phyloP scores from a whole-genome alignment of 495 filamentous ascomycete species.

The Penicillium bovifimosum region DNA sequence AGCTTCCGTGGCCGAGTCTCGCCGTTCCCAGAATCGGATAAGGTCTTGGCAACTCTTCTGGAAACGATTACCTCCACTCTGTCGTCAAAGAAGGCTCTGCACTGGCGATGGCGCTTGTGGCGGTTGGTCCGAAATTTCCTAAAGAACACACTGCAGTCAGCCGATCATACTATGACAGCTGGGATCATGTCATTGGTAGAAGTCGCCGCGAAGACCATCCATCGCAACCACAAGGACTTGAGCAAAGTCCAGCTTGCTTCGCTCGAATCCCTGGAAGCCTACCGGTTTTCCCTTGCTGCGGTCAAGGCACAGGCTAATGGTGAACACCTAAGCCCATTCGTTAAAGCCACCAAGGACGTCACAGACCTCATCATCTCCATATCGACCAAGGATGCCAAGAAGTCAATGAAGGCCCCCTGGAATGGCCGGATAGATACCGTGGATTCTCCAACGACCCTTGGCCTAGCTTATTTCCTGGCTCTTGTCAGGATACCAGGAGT shows the following conservation, averaged over 20 bases:
- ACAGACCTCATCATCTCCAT: slow-evolving; percentile 27
- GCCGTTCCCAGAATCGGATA: slow-evolving; percentile 21
- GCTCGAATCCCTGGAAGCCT: slow-evolving; percentile 40
- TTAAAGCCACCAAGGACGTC: slow-evolving; percentile 24
- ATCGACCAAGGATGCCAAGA: slow-evolving; percentile 23
- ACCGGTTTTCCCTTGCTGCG: slow-evolving; percentile 31
- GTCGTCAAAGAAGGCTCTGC: slow-evolving; percentile 32
- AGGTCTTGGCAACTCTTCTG: slow-evolving; percentile 21
- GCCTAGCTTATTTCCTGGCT: slow-evolving; percentile 33
- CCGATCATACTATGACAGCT: slow-evolving; percentile 14
- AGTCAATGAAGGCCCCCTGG: slow-evolving; percentile 34
- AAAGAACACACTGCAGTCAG: slow-evolving; percentile 25
- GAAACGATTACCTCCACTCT: slow-evolving; percentile 29
- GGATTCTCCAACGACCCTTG: slow-evolving; percentile 26
- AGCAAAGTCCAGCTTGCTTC: slow-evolving; percentile 20
- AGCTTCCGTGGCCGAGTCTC: slow-evolving; percentile 27
- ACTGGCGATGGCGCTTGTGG: slow-evolving; percentile 48
- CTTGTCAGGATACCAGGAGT: slow-evolving; percentile 29
- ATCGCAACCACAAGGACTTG: slow-evolving; percentile 29
- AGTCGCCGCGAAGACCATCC: slow-evolving; percentile 28
- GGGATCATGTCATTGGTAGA: slow-evolving; percentile 18
- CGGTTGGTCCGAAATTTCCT: slow-evolving; percentile 34
- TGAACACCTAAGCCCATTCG: slow-evolving; percentile 21
- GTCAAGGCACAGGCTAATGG: slow-evolving; percentile 19
- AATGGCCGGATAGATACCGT: slow-evolving; percentile 35